Percentiles rank a stretch among this genome's conserved stretches.
Evolutionary conservation across 2,329 filamentous ascomycete genomes (phyloP).

Genomic region (Fusarium sp.): DNA sequence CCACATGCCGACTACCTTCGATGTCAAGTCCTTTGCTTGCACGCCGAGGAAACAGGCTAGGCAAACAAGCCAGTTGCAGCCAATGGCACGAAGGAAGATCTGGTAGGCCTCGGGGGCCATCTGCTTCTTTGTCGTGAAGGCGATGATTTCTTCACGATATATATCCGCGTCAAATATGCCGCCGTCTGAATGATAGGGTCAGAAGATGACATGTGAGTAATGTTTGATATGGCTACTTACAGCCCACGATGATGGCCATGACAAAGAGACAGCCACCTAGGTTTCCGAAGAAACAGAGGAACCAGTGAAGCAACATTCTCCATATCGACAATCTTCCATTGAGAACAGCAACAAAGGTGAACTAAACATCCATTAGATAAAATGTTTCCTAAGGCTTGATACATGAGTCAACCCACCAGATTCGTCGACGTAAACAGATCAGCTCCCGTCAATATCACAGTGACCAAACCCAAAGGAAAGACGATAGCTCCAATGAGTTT

Average conservation of each 20-base stretch:
- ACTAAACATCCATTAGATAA: constrained; percentile 3
- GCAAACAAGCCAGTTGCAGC: constrained; percentile 67
- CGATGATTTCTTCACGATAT: constrained; percentile 55
- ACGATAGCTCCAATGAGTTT: constrained; percentile 34
- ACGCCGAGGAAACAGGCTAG: constrained; percentile 58
- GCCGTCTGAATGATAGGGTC: constrained; percentile 45
- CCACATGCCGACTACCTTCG: constrained; percentile 65
- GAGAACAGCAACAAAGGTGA: constrained; percentile 34
- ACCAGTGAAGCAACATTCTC: constrained; percentile 48
- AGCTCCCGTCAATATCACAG: constrained; percentile 31
- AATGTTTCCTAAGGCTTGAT: accelerated
- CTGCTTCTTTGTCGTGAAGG: constrained; percentile 58
- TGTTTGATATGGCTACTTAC: no score
- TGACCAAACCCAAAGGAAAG: constrained; percentile 33
- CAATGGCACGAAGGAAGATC: constrained; percentile 63
- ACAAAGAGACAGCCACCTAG: constrained; percentile 57
- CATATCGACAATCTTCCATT: constrained; percentile 30
- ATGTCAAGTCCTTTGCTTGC: constrained; percentile 58
- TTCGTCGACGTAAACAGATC: constrained; percentile 37
- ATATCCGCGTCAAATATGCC: constrained; percentile 51
- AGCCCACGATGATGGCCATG: constrained; percentile 55
- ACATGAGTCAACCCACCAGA: not conserved
- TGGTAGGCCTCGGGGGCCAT: constrained; percentile 57
- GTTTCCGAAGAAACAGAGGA: constrained; percentile 58
- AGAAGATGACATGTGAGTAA: not conserved